These are phyloP conservation scores for Suhomyces taliae DNA, from an alignment of 1,139 yeast genomes.

Conservation along the genomic window DNA sequence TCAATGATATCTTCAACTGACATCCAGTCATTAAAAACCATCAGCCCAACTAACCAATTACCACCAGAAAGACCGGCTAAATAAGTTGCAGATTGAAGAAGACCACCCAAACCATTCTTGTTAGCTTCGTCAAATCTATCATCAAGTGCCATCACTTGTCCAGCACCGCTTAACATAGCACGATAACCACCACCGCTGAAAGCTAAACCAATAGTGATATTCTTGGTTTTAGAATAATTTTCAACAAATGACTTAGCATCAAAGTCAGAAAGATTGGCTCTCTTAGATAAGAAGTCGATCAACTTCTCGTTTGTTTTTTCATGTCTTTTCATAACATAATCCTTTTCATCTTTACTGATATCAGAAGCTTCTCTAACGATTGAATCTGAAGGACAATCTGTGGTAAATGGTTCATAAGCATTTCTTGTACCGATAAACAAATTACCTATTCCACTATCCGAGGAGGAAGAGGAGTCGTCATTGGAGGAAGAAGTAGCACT, in stretches of 20 bases:
- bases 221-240: slow-evolving; percentile 25
- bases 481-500: neutral
- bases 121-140: slow-evolving; percentile 27
- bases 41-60: slow-evolving; percentile 43
- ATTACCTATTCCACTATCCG: slow-evolving; percentile 1
- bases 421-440: slow-evolving; percentile 3
- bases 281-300: slow-evolving; percentile 29
- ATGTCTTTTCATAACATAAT: slow-evolving; percentile 30
- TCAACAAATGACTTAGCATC: slow-evolving; percentile 33
- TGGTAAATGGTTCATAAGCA: slow-evolving; percentile 8
- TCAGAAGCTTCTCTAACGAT: slow-evolving; percentile 28
- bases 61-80: slow-evolving; percentile 48
- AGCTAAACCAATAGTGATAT: slow-evolving; percentile 43
- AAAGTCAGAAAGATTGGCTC: slow-evolving; percentile 35
- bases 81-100: slow-evolving; percentile 40
- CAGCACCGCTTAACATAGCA: slow-evolving; percentile 48
- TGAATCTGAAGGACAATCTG: slow-evolving; percentile 7
- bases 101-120: slow-evolving; percentile 37
- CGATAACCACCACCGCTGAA: slow-evolving; percentile 50
- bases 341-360: slow-evolving; percentile 27
- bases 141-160: slow-evolving; percentile 40
- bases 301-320: slow-evolving; percentile 33
- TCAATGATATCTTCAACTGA: slow-evolving; percentile 35
- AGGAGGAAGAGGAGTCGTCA: slow-evolving; percentile 3
- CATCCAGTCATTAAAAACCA: slow-evolving; percentile 41